phyloP scores from a whole-genome alignment of 2,329 filamentous ascomycete genomes.

The Cladophialophora carrionii region DNA sequence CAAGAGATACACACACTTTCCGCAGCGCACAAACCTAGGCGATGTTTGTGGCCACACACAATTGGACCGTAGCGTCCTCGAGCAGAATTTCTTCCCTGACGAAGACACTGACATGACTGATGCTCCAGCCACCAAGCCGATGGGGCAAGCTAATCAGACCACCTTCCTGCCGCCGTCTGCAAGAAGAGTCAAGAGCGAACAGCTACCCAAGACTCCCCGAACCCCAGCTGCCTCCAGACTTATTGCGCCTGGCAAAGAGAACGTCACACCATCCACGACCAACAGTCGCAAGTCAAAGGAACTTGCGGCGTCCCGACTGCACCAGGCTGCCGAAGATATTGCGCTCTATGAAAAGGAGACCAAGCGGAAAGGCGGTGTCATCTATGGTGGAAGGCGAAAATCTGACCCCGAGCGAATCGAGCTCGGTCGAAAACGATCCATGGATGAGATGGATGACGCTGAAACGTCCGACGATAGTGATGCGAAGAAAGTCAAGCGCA shows the following conservation, averaged over 20 bases:
- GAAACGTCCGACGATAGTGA: constrained; percentile 48
- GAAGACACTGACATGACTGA: constrained; percentile 39
- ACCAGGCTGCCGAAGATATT: constrained; percentile 80
- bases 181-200: constrained; percentile 30
- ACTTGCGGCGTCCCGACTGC: constrained; percentile 75
- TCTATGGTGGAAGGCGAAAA: constrained; percentile 60
- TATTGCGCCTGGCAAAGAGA: constrained; percentile 72
- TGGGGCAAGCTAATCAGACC: constrained; percentile 47
- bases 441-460: constrained; percentile 43
- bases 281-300: constrained; percentile 86
- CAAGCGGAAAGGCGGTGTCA: constrained; percentile 73
- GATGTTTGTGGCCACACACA: constrained; percentile 90
- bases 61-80: constrained; percentile 72
- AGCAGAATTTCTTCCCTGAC: constrained; percentile 66
- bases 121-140: constrained; percentile 34
- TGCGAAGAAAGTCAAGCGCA: constrained; percentile 58
- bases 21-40: constrained; percentile 83
- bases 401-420: constrained; percentile 47
- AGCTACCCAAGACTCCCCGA: constrained; percentile 40
- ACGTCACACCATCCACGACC: constrained; percentile 75
- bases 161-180: constrained; percentile 27
- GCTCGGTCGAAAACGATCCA: constrained; percentile 49
- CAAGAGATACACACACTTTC: constrained; percentile 81
- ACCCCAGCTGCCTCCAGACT: constrained; percentile 61
- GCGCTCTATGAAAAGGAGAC: constrained; percentile 90